Evolutionary conservation across 2,329 filamentous ascomycete genomes (phyloP).

Genomic region (Lasiodiplodia theobromae): DNA sequence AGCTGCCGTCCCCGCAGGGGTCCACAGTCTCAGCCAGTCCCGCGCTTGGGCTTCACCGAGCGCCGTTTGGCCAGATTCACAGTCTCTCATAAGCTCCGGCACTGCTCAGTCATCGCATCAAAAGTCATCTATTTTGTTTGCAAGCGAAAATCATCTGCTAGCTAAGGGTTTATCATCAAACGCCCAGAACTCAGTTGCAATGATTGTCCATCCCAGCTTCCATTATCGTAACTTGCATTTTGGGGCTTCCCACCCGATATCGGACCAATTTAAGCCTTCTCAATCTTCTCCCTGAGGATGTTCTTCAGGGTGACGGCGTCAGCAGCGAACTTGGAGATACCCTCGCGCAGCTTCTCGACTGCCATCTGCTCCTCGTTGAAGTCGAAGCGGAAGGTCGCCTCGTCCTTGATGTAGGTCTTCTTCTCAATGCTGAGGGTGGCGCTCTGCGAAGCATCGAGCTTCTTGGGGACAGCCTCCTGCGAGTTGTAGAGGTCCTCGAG

Average conservation of each 20-base stretch:
- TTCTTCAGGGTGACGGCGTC: slow-evolving; percentile 94
- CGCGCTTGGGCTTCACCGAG: neutral
- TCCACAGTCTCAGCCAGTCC: slow-evolving; percentile 3
- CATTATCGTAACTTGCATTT: slow-evolving; percentile 23
- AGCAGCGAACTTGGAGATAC: slow-evolving; percentile 99
- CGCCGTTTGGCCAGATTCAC: slow-evolving; percentile 13
- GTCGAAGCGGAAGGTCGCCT: slow-evolving; percentile 93
- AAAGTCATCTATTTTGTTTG: slow-evolving; percentile 23
- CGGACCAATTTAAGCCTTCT: slow-evolving; percentile 47
- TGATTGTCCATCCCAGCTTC: slow-evolving; percentile 15
- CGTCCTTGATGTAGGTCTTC: slow-evolving; percentile 89
- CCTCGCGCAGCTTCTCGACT: slow-evolving; percentile 98
- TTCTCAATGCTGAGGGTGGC: slow-evolving; percentile 77
- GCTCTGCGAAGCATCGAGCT: slow-evolving; percentile 79
- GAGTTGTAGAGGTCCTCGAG: slow-evolving; percentile 95
- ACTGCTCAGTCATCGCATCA: slow-evolving; percentile 24
- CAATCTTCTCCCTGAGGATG: slow-evolving; percentile 87
- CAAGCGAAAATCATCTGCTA: slow-evolving; percentile 21
- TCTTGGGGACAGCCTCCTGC: slow-evolving; percentile 81
- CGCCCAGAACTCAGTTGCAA: slow-evolving; percentile 1
- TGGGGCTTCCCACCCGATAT: slow-evolving; percentile 34
- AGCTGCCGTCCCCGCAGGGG: neutral
- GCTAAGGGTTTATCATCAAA: slow-evolving; percentile 24
- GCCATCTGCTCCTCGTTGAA: slow-evolving; percentile 99
- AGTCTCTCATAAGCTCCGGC: slow-evolving; percentile 17